These are phyloP conservation scores for Trypanosoma scelopori DNA, from an alignment of 208 protist species.

Conservation along the genomic window DNA sequence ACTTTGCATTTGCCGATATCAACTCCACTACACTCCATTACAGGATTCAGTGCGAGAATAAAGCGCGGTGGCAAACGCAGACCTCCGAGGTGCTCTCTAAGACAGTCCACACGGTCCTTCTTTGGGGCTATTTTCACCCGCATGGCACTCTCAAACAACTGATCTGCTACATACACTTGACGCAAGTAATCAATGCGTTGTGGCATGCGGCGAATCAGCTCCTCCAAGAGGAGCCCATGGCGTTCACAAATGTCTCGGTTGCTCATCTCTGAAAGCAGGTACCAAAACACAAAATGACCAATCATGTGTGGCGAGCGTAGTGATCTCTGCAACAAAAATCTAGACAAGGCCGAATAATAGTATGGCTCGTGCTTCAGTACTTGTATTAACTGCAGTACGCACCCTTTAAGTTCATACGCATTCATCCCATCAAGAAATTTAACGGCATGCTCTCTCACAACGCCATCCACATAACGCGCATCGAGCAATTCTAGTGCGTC, in stretches of 20 bases:
- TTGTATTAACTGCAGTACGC: constrained; percentile 85
- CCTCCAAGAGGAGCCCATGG: constrained; percentile 81
- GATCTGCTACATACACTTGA: constrained; percentile 60
- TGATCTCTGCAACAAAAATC: constrained; percentile 71
- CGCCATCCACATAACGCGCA: constrained; percentile 57
- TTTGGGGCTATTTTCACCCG: constrained; percentile 48
- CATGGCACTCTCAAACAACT: constrained; percentile 61
- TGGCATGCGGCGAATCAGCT: constrained; percentile 69
- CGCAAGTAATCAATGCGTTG: constrained; percentile 47
- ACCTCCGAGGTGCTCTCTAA: constrained; percentile 45
- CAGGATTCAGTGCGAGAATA: constrained; percentile 64
- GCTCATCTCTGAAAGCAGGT: constrained; percentile 86
- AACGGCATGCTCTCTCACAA: constrained; percentile 74
- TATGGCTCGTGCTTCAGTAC: constrained; percentile 88
- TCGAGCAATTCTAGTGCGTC: constrained; percentile 84
- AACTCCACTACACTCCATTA: constrained; percentile 70
- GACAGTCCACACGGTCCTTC: constrained; percentile 46
- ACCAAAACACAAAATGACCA: constrained; percentile 87
- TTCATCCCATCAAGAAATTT: constrained; percentile 52
- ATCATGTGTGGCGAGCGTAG: constrained; percentile 72
- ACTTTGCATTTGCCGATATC: constrained; percentile 91
- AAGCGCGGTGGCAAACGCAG: constrained; percentile 62
- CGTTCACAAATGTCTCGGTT: constrained; percentile 68
- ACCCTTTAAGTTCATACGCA: constrained; percentile 71
- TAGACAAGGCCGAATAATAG: constrained; percentile 68